Percentiles rank a stretch among this genome's conserved stretches.
phyloP scores from a whole-genome alignment of 805 yeast genomes.

The Pichia insulana region DNA sequence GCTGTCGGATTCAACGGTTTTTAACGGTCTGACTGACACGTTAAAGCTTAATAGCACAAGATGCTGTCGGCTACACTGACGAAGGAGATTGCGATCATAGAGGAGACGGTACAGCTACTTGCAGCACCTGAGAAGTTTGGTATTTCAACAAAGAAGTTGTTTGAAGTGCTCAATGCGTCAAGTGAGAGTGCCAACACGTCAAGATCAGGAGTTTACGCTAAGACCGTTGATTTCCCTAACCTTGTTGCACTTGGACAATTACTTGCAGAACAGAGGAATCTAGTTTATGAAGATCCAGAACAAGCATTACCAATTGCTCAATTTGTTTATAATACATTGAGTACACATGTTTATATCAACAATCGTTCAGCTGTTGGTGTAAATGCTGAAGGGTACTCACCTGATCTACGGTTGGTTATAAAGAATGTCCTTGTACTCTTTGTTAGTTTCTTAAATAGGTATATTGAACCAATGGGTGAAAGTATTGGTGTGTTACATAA shows the following conservation, averaged over 20 bases:
- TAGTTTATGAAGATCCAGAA: not conserved
- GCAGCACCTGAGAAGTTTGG: no score
- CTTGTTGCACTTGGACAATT: slow-evolving; percentile 22
- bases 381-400: slow-evolving; percentile 15
- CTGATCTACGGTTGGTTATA: slow-evolving; percentile 23
- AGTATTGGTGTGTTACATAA: no score
- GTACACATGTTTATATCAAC: slow-evolving; percentile 24
- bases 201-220: slow-evolving; percentile 13
- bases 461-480: not conserved
- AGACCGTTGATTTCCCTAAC: slow-evolving; percentile 21
- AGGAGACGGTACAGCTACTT: no score
- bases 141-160: no score
- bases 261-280: slow-evolving; percentile 11
- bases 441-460: slow-evolving; percentile 17
- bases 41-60: no score
- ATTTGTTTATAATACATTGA: slow-evolving; percentile 9
- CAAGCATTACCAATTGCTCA: not conserved
- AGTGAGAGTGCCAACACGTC: not conserved
- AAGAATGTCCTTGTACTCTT: slow-evolving; percentile 23
- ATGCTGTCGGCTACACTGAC: no score
- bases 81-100: no score
- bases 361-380: slow-evolving; percentile 11
- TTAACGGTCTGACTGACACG: no score
- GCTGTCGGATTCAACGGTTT: no score
- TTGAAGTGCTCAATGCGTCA: not conserved